Conservation (phyloP, 352 stramenopile species). For the Phytopythium chamaehyphon region DNA sequence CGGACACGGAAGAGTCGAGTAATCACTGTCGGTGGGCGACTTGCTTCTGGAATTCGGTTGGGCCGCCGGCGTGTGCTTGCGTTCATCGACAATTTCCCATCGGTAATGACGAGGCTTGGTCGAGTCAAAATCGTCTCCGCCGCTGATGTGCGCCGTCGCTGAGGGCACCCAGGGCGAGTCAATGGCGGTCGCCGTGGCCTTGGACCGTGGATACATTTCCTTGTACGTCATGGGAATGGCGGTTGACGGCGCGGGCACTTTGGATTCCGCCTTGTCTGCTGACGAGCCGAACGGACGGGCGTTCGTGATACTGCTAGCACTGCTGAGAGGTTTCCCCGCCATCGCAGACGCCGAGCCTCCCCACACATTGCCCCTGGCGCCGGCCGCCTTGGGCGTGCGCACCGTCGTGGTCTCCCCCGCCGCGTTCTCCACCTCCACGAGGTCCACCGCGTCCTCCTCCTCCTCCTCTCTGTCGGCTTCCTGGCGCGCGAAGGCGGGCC, state of each 20-base stretch:
- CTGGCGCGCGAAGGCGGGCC: conserved; percentile 38
- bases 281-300: too few species aligned
- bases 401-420: conserved; percentile 19
- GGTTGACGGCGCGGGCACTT: not conserved
- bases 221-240: conserved; percentile 24
- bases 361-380: too few species aligned
- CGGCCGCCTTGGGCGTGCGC: conserved; percentile 5
- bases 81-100: conserved; percentile 50
- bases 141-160: conserved; percentile 12
- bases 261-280: conserved; percentile 1
- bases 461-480: conserved; percentile 15
- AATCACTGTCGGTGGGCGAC: not conserved
- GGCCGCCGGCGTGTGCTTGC: not conserved
- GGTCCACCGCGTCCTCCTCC: conserved; percentile 11
- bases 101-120: conserved; percentile 71
- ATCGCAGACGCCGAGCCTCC: too few species aligned
- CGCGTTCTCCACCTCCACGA: conserved; percentile 55
- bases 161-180: conserved; percentile 27
- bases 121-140: conserved; percentile 58
- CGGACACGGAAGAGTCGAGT: conserved; percentile 23
- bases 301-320: too few species aligned
- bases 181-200: not conserved
- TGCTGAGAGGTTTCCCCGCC: too few species aligned
- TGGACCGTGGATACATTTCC: conserved; percentile 9
- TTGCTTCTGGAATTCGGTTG: not conserved